A percentile compares a stretch with the other conserved stretches of the same genome.
phyloP scores from a whole-genome alignment of 169 alveolate species.

The Neospora caninum region DNA sequence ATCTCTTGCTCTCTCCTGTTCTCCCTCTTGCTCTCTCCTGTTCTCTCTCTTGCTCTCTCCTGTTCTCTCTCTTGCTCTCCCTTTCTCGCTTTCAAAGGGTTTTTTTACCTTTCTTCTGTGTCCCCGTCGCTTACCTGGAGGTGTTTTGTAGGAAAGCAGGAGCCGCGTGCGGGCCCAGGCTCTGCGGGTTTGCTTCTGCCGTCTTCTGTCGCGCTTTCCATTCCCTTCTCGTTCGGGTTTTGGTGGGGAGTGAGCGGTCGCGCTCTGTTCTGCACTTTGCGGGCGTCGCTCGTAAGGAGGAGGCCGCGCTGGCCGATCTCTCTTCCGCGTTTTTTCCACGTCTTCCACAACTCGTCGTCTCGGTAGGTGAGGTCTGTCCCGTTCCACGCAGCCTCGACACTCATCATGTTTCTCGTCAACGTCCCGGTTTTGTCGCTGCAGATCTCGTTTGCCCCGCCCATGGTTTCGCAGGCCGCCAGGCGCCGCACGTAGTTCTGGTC shows the following conservation, averaged over 20 bases:
- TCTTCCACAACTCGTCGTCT: background rate
- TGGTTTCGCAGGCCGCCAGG: slow-evolving; percentile 91
- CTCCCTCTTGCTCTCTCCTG: no score
- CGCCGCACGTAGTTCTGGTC: slow-evolving; percentile 69
- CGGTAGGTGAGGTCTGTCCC: background rate
- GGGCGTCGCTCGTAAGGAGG: background rate
- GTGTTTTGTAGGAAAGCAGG: background rate
- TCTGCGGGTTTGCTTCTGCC: background rate
- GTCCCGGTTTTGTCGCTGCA: slow-evolving; percentile 94
- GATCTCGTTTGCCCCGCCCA: slow-evolving; percentile 93
- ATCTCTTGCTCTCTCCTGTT: no score
- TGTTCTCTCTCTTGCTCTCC: background rate
- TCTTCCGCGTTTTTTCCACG: background rate
- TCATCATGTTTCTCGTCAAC: slow-evolving; percentile 90
- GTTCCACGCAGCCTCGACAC: slow-evolving; percentile 69
- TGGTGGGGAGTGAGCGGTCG: background rate
- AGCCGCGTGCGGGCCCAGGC: background rate
- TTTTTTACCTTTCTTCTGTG: background rate
- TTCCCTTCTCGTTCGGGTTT: background rate
- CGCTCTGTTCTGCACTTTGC: background rate
- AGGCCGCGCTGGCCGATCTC: background rate
- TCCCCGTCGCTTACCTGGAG: background rate
- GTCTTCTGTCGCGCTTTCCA: background rate
- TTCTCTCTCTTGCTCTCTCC: no score
- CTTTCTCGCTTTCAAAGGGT: background rate